Percentiles rank a stretch among this genome's conserved stretches.
These are phyloP conservation scores for Stereocaulon alpinum DNA, from an alignment of 495 filamentous ascomycete species.

Conservation along the genomic window DNA sequence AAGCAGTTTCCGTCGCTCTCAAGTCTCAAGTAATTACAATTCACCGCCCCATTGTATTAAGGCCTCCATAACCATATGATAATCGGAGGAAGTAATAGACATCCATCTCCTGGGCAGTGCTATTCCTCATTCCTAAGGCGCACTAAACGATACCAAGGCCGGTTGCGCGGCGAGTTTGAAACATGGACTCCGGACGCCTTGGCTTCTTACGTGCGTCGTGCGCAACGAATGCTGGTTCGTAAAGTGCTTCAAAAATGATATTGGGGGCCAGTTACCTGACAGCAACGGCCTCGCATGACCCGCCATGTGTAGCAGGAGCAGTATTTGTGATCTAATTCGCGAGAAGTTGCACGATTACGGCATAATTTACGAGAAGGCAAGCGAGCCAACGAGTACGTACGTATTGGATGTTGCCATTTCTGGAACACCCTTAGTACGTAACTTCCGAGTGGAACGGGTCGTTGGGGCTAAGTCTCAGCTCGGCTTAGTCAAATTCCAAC, in stretches of 20 bases:
- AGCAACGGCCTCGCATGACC: not conserved
- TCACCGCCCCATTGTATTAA: not conserved
- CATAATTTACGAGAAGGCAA: not conserved
- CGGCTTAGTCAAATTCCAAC: slow-evolving; percentile 4
- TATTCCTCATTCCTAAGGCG: not conserved
- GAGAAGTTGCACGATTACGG: not conserved
- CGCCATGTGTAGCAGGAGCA: not conserved
- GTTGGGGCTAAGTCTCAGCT: slow-evolving; percentile 5
- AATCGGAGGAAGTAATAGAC: not conserved
- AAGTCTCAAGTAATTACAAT: not conserved
- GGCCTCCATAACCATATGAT: not conserved
- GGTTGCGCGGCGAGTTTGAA: not conserved
- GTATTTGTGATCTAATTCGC: not conserved
- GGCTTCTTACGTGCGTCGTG: not conserved
- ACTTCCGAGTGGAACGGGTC: not conserved
- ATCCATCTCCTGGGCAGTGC: not conserved
- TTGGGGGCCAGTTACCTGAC: not conserved
- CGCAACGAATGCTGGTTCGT: not conserved
- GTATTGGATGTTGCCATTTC: slow-evolving; percentile 1
- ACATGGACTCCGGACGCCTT: not conserved
- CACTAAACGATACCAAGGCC: not conserved
- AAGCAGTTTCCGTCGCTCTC: not conserved
- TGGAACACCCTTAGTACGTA: not conserved
- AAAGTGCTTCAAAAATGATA: not conserved
- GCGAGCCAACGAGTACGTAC: not conserved